Base-by-base conservation (phyloP, 1,284 basidiomycete genomes). In the Caloboletus inedulis region DNA sequence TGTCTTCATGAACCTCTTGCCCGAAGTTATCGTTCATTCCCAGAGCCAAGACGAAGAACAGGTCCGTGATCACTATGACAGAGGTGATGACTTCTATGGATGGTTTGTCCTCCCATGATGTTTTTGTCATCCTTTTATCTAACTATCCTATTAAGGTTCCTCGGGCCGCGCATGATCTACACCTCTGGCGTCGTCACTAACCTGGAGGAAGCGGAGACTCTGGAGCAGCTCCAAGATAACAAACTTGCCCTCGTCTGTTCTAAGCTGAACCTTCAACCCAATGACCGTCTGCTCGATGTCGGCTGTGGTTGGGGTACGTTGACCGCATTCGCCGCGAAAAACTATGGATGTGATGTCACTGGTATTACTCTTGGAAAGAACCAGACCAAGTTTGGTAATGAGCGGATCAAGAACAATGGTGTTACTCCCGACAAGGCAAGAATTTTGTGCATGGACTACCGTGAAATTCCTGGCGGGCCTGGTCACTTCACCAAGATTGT, bases 261-360 rank as follows among this genome's bases (percentile, higher is more conserved):
- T 65, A 99, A 99, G 74, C 85, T 99, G 58, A 81, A 89, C 68
- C 81, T 99, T 52, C 77, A 97, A 67, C 83, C 91, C 23, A 79
- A 79, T 1, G 93, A 95, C 72, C 80, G 84, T 58, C 78, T 98
- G 33, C 85, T 99, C 52, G 92, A 94, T 64, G 91, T 98, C 59
- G 96, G 96, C 33, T 99, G 97, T 69, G 97, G 97, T 46, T 99
- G 96, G 97, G 97, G 96, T 30, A 98, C 97, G 1, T 85, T 99
- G 51, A 82, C 85, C 45, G 87, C 96, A 1, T 98, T 94, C 68
- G 96, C 96, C 29, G 91, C 92, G 43, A 98, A 98, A 78, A 99
- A 99, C 78, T 99, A 90, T 69, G 91, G 80, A 14, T 95, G 91
- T 62, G 92, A 98, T 65, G 91, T 89, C 33, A 98, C 95, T 39